phyloP scores from a whole-genome alignment of 768 basidiomycete species.

The Naganishia onofrii region DNA sequence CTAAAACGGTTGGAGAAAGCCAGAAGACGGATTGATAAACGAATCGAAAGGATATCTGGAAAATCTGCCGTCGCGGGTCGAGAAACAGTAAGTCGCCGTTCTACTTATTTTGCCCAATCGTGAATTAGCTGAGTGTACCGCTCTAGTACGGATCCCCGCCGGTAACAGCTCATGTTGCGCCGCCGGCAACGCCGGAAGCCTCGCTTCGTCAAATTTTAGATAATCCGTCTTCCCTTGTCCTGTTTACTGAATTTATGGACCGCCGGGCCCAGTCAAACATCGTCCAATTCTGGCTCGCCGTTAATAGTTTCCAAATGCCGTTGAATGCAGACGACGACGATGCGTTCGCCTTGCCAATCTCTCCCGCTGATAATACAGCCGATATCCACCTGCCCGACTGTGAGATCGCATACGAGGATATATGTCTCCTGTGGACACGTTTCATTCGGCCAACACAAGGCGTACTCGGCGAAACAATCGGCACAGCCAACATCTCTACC shows the following conservation, averaged over 20 bases:
- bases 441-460: constrained; percentile 16
- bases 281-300: constrained; percentile 95
- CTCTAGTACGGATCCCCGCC: constrained; percentile 29
- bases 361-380: too few species aligned
- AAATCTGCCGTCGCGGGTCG: constrained; percentile 11
- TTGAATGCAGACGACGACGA: constrained; percentile 70
- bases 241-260: constrained; percentile 99
- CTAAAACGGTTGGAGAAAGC: constrained; percentile 84
- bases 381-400: constrained; percentile 36
- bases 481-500: neutral
- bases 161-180: constrained; percentile 53
- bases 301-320: constrained; percentile 97
- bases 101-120: too few species aligned
- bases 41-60: constrained; percentile 76
- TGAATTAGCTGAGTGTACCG: too few species aligned
- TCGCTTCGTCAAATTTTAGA: constrained; percentile 74
- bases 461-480: neutral
- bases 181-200: constrained; percentile 55
- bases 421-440: constrained; percentile 68
- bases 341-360: constrained; percentile 35
- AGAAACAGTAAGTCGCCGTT: neutral
- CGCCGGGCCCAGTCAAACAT: constrained; percentile 75
- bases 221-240: constrained; percentile 85
- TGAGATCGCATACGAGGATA: constrained; percentile 64
- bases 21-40: constrained; percentile 78